Evolutionary conservation across 495 filamentous ascomycete species (phyloP), one percentile per base, ranked within the genome.

Genomic region (Penicillium arizonense): DNA sequence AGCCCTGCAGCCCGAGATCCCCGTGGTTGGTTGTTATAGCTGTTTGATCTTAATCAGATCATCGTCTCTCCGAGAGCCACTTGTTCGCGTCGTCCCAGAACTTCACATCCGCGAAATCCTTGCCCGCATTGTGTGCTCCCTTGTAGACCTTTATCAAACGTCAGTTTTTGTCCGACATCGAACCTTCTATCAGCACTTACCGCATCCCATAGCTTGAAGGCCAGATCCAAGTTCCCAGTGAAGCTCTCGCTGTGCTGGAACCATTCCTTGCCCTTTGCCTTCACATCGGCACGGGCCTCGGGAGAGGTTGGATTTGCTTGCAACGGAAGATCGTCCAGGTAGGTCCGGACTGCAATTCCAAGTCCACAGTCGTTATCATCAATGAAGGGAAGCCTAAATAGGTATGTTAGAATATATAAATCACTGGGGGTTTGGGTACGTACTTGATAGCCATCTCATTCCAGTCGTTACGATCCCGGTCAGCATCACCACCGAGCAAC

Each of bases 261-360:
- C 70, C 81, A 89, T 3, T 70, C 76, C 21, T 85, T 82, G 56
- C 89, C 83, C 65, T 85, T 85, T 8, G 68, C 63, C 51, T 82
- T 84, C 35, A 85, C 84, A 46, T 81, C 79, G 10, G 82, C 77
- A 10, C 82, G 74, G 5, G 81, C 80, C 23, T 87, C 84, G 9
- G 79, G 74, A 5, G 83, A 80, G 1, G 77, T 82, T 9, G 82
- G 77, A 35, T 77, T 61, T n/a, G 59, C 55, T 38, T 83, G 71
- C 23, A 81, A 65, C n/a, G 72, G 75, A 26, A 89, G 73, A 47
- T 97, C 93, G 62, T 99, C 95, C 18, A 99, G 80, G 67, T 95
- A 93, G 5, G 89, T 91, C 68, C 95, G 91, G 21, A 94, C 88
- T 3, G 91, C 91, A 61, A 97, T 94, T 14, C 90, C 92, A 26